These are phyloP conservation scores for Trichaptum fuscoviolaceum DNA, from an alignment of 768 basidiomycete genomes.

Conservation along the genomic window DNA sequence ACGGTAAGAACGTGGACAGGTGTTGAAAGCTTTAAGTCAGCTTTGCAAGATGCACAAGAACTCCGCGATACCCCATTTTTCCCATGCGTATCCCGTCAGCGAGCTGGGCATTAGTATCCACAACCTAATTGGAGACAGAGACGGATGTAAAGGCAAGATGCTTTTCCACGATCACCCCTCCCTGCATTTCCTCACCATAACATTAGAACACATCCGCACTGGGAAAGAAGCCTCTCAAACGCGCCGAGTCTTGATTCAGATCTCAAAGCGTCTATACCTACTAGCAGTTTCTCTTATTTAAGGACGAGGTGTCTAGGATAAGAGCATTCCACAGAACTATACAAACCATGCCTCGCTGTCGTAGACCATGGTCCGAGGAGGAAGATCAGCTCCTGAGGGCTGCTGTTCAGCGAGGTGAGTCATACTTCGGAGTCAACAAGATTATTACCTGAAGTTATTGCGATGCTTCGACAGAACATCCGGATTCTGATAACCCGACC, in stretches of 20 bases:
- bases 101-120: not conserved
- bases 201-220: not conserved
- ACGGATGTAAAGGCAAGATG: not conserved
- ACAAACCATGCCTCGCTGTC: constrained; percentile 10
- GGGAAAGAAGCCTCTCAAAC: not conserved
- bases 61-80: not conserved
- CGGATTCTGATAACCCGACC: constrained; percentile 49
- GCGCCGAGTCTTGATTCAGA: not conserved
- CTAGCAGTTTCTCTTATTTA: not conserved
- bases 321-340: not conserved
- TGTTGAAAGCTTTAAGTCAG: not conserved
- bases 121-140: not conserved
- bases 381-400: constrained; percentile 17
- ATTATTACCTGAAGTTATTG: not conserved
- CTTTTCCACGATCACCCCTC: not conserved
- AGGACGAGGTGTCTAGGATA: not conserved
- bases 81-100: not conserved
- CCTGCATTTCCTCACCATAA: not conserved
- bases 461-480: constrained; percentile 37
- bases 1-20: not conserved
- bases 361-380: constrained; percentile 19
- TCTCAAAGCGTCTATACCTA: not conserved
- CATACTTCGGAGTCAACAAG: not conserved
- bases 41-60: not conserved
- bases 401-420: constrained; percentile 17